phyloP scores from a whole-genome alignment of 2,329 filamentous ascomycete species.

The Beauveria rudraprayagi region DNA sequence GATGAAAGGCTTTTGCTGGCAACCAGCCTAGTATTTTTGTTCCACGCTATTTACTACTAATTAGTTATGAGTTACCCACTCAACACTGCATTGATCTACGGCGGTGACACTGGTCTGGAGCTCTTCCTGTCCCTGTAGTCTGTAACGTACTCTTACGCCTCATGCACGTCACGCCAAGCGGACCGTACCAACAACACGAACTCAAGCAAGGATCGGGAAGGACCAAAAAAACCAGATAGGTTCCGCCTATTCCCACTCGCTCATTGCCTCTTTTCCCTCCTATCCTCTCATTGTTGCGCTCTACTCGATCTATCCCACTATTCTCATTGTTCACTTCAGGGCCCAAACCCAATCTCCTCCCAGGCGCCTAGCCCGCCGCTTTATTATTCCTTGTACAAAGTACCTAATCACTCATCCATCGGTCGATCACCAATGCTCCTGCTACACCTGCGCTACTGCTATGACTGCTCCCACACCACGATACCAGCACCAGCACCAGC shows the following conservation, averaged over 20 bases:
- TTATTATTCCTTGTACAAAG: too few relatives aligned
- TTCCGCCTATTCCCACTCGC: slow-evolving; percentile 1
- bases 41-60: too few relatives aligned
- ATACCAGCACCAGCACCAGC: background rate
- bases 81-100: too few relatives aligned
- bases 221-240: slow-evolving; percentile 3
- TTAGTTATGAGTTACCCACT: too few relatives aligned
- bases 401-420: background rate
- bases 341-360: too few relatives aligned
- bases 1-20: background rate
- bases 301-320: background rate
- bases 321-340: background rate
- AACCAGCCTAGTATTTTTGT: too few relatives aligned
- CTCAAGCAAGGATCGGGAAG: background rate
- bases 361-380: too few relatives aligned
- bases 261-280: background rate
- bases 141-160: background rate
- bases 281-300: too few relatives aligned
- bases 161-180: slow-evolving; percentile 10
- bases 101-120: too few relatives aligned
- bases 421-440: background rate
- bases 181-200: background rate
- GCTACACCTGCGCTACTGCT: background rate
- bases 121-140: too few relatives aligned
- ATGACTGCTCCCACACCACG: background rate